Base-by-base conservation (phyloP, 1,139 yeast genomes). In the Diutina neorugosa region DNA sequence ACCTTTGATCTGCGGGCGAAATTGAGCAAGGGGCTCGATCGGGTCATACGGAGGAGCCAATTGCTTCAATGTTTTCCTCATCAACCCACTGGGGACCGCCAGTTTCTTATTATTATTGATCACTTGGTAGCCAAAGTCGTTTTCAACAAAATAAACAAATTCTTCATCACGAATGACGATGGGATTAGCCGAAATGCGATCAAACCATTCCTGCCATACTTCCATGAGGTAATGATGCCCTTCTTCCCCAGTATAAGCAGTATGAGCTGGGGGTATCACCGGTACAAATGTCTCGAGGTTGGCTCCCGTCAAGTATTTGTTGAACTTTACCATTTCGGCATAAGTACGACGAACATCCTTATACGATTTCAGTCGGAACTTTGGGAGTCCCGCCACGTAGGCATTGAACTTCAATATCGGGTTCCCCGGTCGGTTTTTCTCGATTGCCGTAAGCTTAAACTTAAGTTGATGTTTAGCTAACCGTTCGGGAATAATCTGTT, bases 281-380 rank as follows among this genome's bases (percentile, higher is more conserved):
- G 98, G 98, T 4, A 94, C 93, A 68, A 93, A 90, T 56, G 94
- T 91, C 66, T 93, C 98, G 40, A 94, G 83, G 61, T 89, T 86
- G 44, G 95, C 86, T 21, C 84, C 81, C 55, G 82, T 80, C 59
- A 91, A 72, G 63, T 86, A 93, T 61, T 82, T 83, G 69, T 87
- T 88, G 62, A 94, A 81, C 59, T 82, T 80, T 49, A 78, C 79
- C 58, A 90, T 75, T 65, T 93, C 99, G 56, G 77, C 77, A 62
- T 80, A 87, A 0, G 96, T 85, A 55, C 98, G 78, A 58, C 96
- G 80, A 21, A 93, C 72, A 55, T 85, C 93, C 55, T 83, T 81
- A 65, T 86, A 91, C 5, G 69, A 66, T 8, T 79, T 69, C 56
- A 87, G 90, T 55, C 97, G 76, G 65, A 82, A 93, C 52, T 84